phyloP scores from a whole-genome alignment of 768 basidiomycete species.

The Termitomyces sp. region DNA sequence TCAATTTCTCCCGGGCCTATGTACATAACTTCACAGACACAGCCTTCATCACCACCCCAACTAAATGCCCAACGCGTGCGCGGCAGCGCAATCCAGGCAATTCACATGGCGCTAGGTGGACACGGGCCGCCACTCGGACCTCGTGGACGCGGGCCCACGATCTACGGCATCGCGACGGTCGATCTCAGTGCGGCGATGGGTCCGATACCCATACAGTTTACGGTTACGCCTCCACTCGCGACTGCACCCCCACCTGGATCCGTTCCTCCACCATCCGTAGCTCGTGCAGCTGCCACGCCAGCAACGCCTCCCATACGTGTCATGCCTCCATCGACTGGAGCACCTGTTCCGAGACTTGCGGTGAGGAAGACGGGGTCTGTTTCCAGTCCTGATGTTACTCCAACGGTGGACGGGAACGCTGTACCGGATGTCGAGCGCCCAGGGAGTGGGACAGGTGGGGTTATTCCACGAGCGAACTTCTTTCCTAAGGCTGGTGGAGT shows the following conservation, averaged over 20 bases:
- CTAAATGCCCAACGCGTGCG: conserved; percentile 10
- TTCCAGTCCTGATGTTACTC: conserved; percentile 8
- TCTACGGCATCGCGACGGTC: conserved; percentile 54
- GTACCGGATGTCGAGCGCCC: conserved; percentile 4
- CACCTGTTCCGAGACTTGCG: conserved; percentile 5
- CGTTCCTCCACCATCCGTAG: conserved; percentile 5
- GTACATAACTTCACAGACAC: conserved; percentile 29
- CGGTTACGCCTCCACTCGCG: conserved; percentile 43
- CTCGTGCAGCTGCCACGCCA: conserved; percentile 4
- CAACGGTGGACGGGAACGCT: not conserved
- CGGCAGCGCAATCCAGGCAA: conserved; percentile 19
- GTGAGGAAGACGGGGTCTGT: conserved; percentile 8
- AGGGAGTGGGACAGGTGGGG: conserved; percentile 14
- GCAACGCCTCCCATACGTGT: not conserved
- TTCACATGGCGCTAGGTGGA: conserved; percentile 27
- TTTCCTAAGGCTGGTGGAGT: conserved; percentile 49
- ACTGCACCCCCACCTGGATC: conserved; percentile 16
- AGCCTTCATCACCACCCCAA: conserved; percentile 14
- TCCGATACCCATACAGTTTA: conserved; percentile 63
- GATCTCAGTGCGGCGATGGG: conserved; percentile 49
- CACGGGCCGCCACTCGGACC: conserved; percentile 4
- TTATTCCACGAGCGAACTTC: conserved; percentile 61
- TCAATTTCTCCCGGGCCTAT: conserved; percentile 45
- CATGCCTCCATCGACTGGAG: not conserved
- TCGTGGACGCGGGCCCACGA: conserved; percentile 40